Evolutionary conservation across 1,139 yeast genomes (phyloP).

Genomic region (Nakaseomyces uthaithaninus): DNA sequence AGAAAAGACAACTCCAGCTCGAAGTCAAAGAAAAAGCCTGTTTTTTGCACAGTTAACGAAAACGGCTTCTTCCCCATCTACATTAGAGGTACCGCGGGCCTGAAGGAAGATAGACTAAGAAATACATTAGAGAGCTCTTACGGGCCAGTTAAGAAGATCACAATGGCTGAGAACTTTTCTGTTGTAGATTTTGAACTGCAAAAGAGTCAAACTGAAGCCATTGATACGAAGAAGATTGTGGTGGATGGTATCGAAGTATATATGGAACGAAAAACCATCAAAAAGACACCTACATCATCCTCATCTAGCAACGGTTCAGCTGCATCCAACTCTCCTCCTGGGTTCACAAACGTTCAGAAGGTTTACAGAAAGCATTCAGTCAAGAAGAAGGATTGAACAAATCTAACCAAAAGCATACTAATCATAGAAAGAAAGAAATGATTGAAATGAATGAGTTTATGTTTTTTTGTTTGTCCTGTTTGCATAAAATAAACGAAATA

Average conservation of each 20-base stretch:
- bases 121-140: slow-evolving; percentile 22
- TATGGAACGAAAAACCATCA: slow-evolving; percentile 25
- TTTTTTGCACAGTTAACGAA: slow-evolving; percentile 24
- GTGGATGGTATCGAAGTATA: slow-evolving; percentile 22
- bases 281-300: slow-evolving; percentile 14
- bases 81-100: slow-evolving; percentile 26
- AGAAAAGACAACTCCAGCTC: slow-evolving; percentile 17
- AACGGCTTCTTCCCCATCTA: slow-evolving; percentile 30
- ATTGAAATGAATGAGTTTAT: too few relatives aligned
- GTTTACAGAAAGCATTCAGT: slow-evolving; percentile 10
- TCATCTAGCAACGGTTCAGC: slow-evolving; percentile 7
- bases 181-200: slow-evolving; percentile 30
- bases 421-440: not conserved
- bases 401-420: slow-evolving; percentile 7
- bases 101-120: slow-evolving; percentile 24
- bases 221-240: slow-evolving; percentile 23
- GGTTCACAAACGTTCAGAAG: slow-evolving; percentile 7
- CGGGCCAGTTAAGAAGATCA: slow-evolving; percentile 28
- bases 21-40: slow-evolving; percentile 20
- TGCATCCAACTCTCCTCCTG: slow-evolving; percentile 12
- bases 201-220: slow-evolving; percentile 27
- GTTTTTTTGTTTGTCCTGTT: too few relatives aligned
- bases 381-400: slow-evolving; percentile 11
- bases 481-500: too few relatives aligned
- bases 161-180: slow-evolving; percentile 28